A percentile compares a stretch with the other conserved stretches of the same genome.
These are phyloP conservation scores for Sclerotinia nivalis DNA, from an alignment of 2,329 filamentous ascomycete species.

Conservation along the genomic window DNA sequence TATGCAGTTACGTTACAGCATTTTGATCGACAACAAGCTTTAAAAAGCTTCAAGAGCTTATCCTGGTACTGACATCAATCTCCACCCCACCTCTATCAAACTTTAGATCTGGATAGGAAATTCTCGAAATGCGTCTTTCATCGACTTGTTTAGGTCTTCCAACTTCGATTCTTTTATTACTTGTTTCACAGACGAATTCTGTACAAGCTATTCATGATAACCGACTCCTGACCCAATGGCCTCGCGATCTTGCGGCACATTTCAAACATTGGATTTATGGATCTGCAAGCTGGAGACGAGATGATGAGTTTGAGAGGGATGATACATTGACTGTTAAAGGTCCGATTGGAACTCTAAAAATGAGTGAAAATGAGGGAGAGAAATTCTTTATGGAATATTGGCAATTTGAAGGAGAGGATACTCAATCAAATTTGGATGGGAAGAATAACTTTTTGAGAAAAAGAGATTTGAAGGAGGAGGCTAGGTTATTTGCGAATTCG, in stretches of 20 bases:
- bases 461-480: constrained; percentile 34
- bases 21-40: background rate
- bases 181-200: constrained; percentile 45
- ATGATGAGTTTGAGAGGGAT: constrained; percentile 44
- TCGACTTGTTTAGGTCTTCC: constrained; percentile 45
- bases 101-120: background rate
- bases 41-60: background rate
- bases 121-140: constrained; percentile 45
- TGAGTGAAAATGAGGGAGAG: constrained; percentile 67
- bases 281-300: constrained; percentile 46
- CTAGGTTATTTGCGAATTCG: constrained; percentile 32
- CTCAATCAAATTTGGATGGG: constrained; percentile 21
- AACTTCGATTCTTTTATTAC: constrained; percentile 49
- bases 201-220: constrained; percentile 37
- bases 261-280: constrained; percentile 51
- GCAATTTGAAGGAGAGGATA: constrained; percentile 39
- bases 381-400: constrained; percentile 73
- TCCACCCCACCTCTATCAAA: background rate
- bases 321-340: constrained; percentile 42
- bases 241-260: constrained; percentile 48
- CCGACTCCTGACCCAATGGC: constrained; percentile 43
- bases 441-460: constrained; percentile 21
- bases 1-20: background rate
- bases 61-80: background rate
- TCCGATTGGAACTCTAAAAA: constrained; percentile 69